Conservation (phyloP, 768 basidiomycete species). For the Hypholoma fasciculare region DNA sequence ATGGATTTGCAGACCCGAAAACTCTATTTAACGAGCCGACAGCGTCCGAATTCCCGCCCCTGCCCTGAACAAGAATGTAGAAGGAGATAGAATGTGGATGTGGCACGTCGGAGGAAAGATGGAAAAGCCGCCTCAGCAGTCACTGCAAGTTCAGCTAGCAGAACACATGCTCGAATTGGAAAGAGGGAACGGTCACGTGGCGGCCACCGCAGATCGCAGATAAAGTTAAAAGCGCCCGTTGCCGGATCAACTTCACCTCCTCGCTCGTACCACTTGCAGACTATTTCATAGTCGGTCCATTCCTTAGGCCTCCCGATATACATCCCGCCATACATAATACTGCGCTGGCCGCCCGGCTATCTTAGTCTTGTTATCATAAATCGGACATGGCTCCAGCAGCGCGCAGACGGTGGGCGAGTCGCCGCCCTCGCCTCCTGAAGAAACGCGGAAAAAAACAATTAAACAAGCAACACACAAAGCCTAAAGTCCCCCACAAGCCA, state of each 20-base stretch:
- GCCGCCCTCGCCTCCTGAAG: conserved; percentile 11
- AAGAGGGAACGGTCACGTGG: conserved; percentile 3
- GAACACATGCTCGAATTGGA: background rate
- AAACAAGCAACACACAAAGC: conserved; percentile 5
- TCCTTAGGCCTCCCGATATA: background rate
- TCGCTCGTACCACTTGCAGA: background rate
- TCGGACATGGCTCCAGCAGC: background rate
- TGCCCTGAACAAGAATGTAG: background rate
- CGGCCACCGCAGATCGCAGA: background rate
- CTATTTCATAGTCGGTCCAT: background rate
- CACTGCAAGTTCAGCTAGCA: background rate
- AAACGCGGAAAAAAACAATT: conserved; percentile 3
- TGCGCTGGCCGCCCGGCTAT: conserved; percentile 17
- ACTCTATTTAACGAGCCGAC: background rate
- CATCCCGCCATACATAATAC: conserved; percentile 1
- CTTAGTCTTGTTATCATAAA: background rate
- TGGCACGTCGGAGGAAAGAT: background rate
- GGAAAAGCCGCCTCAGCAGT: background rate
- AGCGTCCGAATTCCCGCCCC: background rate
- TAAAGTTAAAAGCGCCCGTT: background rate
- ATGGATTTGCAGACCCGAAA: background rate
- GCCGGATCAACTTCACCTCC: background rate
- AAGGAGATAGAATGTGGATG: background rate
- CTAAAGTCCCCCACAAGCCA: conserved; percentile 14
- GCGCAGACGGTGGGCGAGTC: conserved; percentile 11